Conservation (phyloP, 768 basidiomycete species). For the Kwoniella pini region DNA sequence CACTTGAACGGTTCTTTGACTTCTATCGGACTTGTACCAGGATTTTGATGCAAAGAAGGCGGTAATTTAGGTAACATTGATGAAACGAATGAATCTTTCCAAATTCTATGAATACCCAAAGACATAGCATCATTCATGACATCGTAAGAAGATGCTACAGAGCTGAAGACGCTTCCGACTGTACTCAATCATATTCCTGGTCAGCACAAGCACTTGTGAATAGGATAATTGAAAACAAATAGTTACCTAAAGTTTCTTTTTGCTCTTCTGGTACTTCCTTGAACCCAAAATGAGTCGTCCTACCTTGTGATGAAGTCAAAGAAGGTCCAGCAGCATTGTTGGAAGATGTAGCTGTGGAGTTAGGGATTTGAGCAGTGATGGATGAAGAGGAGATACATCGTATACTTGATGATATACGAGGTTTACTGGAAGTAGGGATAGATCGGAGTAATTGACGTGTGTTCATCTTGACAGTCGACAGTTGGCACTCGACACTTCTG, state of each 20-base stretch:
- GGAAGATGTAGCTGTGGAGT: neutral
- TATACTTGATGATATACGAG: neutral
- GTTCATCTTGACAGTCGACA: neutral
- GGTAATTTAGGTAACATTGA: constrained; percentile 69
- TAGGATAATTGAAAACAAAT: neutral
- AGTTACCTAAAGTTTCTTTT: constrained; percentile 72
- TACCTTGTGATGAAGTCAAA: neutral
- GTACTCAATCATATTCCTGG: neutral
- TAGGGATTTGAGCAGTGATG: neutral
- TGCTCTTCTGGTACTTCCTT: constrained; percentile 77
- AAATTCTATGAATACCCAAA: constrained; percentile 89
- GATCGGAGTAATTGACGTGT: constrained; percentile 10
- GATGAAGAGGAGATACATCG: constrained; percentile 12
- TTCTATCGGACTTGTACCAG: constrained; percentile 55
- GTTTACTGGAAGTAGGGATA: neutral
- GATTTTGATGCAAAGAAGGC: constrained; percentile 42
- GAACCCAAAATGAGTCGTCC: constrained; percentile 84
- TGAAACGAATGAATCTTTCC: constrained; percentile 90
- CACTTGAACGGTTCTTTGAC: constrained; percentile 60
- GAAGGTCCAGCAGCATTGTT: neutral
- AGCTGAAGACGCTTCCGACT: constrained; percentile 92
- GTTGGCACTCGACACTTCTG: neutral
- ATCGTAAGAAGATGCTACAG: constrained; percentile 93
- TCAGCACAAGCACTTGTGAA: neutral
- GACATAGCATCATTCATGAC: constrained; percentile 99